A percentile compares a stretch with the other conserved stretches of the same genome.
These are phyloP conservation scores for Tetrahymena elliotti DNA, from an alignment of 73 alveolate species.

Conservation along the genomic window DNA sequence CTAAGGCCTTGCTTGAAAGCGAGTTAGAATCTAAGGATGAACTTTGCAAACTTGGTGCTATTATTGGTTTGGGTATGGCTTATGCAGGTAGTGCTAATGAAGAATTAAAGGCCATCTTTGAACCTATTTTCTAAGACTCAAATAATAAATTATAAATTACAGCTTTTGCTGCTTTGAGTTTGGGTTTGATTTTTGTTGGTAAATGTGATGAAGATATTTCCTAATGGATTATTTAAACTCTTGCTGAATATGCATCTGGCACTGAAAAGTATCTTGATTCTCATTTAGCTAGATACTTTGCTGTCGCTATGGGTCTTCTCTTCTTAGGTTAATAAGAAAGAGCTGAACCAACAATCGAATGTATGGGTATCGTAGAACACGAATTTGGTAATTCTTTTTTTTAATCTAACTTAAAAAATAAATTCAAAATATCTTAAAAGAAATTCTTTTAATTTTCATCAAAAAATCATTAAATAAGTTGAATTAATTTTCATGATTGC, in stretches of 20 bases:
- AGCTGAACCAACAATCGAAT: conserved; percentile 4
- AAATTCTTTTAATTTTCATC: no score
- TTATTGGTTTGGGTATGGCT: conserved; percentile 70
- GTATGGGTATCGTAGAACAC: not conserved
- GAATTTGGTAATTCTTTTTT: not conserved
- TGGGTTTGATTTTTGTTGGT: conserved; percentile 92
- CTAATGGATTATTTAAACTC: conserved; percentile 78
- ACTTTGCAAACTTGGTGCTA: conserved; percentile 59
- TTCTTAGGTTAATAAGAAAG: conserved; percentile 68
- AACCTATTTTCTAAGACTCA: conserved; percentile 62
- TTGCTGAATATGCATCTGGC: conserved; percentile 81
- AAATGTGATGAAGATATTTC: conserved; percentile 95
- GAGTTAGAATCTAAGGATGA: conserved; percentile 59
- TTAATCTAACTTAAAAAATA: not conserved
- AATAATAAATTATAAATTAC: conserved; percentile 81
- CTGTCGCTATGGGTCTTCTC: conserved; percentile 92
- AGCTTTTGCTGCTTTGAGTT: conserved; percentile 94
- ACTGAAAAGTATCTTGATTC: conserved; percentile 53
- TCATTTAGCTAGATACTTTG: conserved; percentile 81
- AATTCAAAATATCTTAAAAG: no score
- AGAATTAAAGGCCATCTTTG: conserved; percentile 58
- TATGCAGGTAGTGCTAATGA: conserved; percentile 89
- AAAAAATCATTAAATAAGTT: no score
- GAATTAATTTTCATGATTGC: no score
- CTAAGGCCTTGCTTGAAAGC: conserved; percentile 66